Conservation (phyloP, 1,284 basidiomycete genomes). For the Papiliotrema laurentii region DNA sequence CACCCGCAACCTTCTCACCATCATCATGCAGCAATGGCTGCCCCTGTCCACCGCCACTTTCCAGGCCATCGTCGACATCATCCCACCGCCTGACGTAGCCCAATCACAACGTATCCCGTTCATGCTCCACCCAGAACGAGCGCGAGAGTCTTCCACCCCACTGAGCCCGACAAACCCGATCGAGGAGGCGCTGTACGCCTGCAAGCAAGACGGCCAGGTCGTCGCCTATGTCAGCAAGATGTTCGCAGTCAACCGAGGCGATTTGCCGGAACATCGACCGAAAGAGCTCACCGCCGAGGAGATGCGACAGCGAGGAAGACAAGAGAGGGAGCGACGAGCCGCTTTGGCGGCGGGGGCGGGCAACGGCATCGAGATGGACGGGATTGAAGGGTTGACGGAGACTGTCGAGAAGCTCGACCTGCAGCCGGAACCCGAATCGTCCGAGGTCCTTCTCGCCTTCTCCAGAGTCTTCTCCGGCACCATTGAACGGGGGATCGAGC, state of each 20-base stretch:
- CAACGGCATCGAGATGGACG: conserved; percentile 15
- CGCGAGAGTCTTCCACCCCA: conserved; percentile 27
- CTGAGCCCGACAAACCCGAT: conserved; percentile 66
- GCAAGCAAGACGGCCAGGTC: conserved; percentile 60
- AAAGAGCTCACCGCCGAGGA: conserved; percentile 77
- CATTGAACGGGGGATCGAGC: conserved; percentile 60
- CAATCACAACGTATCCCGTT: conserved; percentile 82
- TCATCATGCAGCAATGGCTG: conserved; percentile 95
- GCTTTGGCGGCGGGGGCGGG: conserved; percentile 30
- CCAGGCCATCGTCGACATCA: conserved; percentile 83
- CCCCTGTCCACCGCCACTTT: conserved; percentile 90
- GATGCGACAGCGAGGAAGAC: conserved; percentile 66
- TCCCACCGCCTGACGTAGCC: conserved; percentile 79
- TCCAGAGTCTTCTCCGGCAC: conserved; percentile 89
- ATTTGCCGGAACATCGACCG: conserved; percentile 81
- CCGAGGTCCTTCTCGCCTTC: conserved; percentile 80
- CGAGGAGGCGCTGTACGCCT: conserved; percentile 75
- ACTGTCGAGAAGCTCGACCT: conserved; percentile 14
- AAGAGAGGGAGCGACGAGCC: conserved; percentile 57
- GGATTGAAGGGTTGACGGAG: conserved; percentile 23
- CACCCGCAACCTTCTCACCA: conserved; percentile 70
- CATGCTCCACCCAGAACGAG: conserved; percentile 81
- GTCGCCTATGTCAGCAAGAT: conserved; percentile 95
- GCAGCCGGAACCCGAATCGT: conserved; percentile 2
- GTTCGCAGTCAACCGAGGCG: conserved; percentile 79